Conservation (phyloP, 257 asterid species). For the Solanum gracilifrons region DNA sequence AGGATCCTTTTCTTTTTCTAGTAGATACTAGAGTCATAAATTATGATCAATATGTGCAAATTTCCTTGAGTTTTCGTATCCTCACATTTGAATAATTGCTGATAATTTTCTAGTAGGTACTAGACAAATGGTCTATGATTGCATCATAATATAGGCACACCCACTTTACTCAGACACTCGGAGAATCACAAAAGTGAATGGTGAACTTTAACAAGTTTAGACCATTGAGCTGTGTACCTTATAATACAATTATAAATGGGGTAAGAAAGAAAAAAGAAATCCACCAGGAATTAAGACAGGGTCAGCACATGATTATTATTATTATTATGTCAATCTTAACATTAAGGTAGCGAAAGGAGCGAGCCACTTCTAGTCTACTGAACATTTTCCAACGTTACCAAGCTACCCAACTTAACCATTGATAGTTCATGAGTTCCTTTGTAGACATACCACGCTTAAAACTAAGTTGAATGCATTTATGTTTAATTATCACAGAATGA, state of each 20-base stretch:
- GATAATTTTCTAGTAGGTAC: neutral
- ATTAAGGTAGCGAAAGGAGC: neutral
- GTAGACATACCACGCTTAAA: neutral
- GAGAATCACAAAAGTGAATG: neutral
- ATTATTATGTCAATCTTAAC: neutral
- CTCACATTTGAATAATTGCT: neutral
- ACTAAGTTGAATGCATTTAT: neutral
- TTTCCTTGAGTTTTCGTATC: neutral
- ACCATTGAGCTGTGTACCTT: neutral
- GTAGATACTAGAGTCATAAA: neutral
- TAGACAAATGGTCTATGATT: neutral
- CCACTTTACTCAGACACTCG: neutral
- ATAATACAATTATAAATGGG: neutral
- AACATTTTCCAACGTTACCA: neutral
- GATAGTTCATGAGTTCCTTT: neutral
- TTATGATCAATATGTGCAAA: neutral
- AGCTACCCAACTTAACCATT: neutral
- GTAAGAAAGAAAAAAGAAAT: neutral
- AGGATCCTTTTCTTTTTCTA: neutral
- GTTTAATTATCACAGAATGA: neutral
- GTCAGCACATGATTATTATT: neutral
- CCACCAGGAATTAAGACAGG: neutral
- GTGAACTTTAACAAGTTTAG: neutral
- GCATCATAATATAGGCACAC: neutral
- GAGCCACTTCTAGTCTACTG: neutral